Evolutionary conservation across 805 yeast genomes (phyloP).

Genomic region (Cyberlindnera nakhonratchasimensis): DNA sequence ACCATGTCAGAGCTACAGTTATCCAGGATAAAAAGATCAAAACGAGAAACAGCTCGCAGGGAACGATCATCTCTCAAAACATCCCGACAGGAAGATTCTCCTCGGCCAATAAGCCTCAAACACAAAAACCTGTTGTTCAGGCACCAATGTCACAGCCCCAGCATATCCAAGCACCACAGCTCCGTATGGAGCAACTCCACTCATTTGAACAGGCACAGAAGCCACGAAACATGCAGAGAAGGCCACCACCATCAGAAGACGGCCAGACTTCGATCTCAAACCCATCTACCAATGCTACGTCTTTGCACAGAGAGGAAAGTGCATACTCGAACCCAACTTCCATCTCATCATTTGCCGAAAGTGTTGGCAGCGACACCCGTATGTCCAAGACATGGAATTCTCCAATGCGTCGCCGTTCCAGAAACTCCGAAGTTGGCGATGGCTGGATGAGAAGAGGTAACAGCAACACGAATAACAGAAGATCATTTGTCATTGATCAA

Average conservation of each 20-base stretch:
- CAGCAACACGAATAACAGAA: constrained; percentile 17
- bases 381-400: constrained; percentile 30
- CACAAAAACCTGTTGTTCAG: background rate
- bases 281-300: constrained; percentile 24
- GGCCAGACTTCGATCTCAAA: constrained; percentile 29
- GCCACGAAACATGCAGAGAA: constrained; percentile 18
- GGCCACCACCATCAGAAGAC: constrained; percentile 31
- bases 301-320: constrained; percentile 23
- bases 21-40: constrained; percentile 17
- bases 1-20: constrained; percentile 12
- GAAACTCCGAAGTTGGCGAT: constrained; percentile 20
- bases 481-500: constrained; percentile 25
- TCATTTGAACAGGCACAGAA: constrained; percentile 13
- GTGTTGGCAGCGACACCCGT: constrained; percentile 23
- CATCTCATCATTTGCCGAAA: constrained; percentile 28
- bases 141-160: constrained; percentile 1
- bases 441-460: constrained; percentile 18
- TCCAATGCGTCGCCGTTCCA: constrained; percentile 28
- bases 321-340: constrained; percentile 30
- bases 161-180: constrained; percentile 6
- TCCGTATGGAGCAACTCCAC: constrained; percentile 10
- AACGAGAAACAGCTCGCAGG: constrained; percentile 24
- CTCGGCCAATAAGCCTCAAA: background rate
- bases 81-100: constrained; percentile 1
- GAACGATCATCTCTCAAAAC: constrained; percentile 1